These are phyloP conservation scores for Solioccasus polychromus DNA, from an alignment of 768 basidiomycete species.

Conservation along the genomic window DNA sequence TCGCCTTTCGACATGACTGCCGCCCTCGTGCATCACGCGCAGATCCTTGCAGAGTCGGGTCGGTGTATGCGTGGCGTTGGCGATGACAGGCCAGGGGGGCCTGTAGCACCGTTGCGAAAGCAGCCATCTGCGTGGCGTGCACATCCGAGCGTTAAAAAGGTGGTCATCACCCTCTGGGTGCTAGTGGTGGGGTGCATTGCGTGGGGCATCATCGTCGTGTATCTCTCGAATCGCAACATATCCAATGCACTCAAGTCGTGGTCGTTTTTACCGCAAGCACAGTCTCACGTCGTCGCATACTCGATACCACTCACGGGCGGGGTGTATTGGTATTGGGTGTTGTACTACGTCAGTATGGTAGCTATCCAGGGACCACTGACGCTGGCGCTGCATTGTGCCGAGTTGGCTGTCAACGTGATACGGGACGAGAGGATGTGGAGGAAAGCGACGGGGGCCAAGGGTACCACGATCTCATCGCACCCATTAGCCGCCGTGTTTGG, in stretches of 20 bases:
- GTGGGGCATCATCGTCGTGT: slow-evolving; percentile 21
- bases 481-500: slow-evolving; percentile 25
- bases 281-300: slow-evolving; percentile 21
- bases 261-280: slow-evolving; percentile 25
- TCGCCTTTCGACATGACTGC: slow-evolving; percentile 31
- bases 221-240: slow-evolving; percentile 8
- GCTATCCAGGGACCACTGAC: slow-evolving; percentile 29
- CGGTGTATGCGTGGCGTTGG: slow-evolving; percentile 28
- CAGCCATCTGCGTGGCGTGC: slow-evolving; percentile 31
- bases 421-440: slow-evolving; percentile 29
- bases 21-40: slow-evolving; percentile 27
- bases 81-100: slow-evolving; percentile 4
- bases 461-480: slow-evolving; percentile 14
- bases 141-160: slow-evolving; percentile 22
- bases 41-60: slow-evolving; percentile 15
- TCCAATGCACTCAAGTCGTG: slow-evolving; percentile 9
- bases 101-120: slow-evolving; percentile 9
- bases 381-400: slow-evolving; percentile 27
- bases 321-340: slow-evolving; percentile 21
- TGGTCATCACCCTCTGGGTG: slow-evolving; percentile 22
- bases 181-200: slow-evolving; percentile 17
- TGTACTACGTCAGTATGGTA: slow-evolving; percentile 26
- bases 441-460: slow-evolving; percentile 16
- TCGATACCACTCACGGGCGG: slow-evolving; percentile 18
- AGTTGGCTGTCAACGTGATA: slow-evolving; percentile 28